A percentile compares a stretch with the other conserved stretches of the same genome.
These are phyloP conservation scores for Tricladium varicosporioides DNA, from an alignment of 2,329 filamentous ascomycete genomes.

Conservation along the genomic window DNA sequence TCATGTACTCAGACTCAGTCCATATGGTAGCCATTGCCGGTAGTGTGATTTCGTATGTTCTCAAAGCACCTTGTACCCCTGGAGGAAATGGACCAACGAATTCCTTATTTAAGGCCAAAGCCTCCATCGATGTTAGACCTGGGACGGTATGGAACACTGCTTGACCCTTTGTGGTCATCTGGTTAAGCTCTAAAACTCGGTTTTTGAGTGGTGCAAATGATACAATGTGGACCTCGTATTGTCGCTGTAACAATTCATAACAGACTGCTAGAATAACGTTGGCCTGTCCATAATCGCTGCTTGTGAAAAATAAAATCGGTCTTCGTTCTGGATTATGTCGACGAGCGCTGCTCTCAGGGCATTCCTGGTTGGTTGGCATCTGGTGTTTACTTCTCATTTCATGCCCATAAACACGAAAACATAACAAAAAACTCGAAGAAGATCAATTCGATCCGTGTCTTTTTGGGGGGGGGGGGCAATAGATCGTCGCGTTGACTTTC, in stretches of 20 bases:
- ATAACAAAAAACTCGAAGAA: no score
- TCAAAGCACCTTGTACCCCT: constrained; percentile 36
- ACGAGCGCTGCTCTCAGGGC: no score
- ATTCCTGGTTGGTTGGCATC: no score
- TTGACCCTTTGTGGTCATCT: constrained; percentile 14
- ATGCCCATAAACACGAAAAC: no score
- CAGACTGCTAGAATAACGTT: constrained; percentile 45
- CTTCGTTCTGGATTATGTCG: no score
- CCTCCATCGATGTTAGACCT: constrained; percentile 34
- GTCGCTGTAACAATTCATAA: constrained; percentile 39
- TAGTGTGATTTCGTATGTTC: constrained; percentile 26
- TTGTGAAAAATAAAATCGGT: constrained; percentile 41
- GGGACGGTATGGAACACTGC: constrained; percentile 36
- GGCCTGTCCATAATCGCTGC: constrained; percentile 45
- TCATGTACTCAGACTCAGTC: constrained; percentile 40
- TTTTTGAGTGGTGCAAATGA: constrained; percentile 40
- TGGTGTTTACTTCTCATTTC: no score
- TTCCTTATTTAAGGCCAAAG: constrained; percentile 26
- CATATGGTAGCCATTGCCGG: constrained; percentile 34
- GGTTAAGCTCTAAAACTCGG: constrained; percentile 29
- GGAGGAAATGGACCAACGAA: constrained; percentile 26
- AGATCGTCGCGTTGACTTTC: no score
- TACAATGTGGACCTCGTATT: constrained; percentile 44
- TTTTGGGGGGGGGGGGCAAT: no score
- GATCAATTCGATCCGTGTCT: no score